Evolutionary conservation across 768 basidiomycete genomes (phyloP), one percentile per base, ranked within the genome.

Genomic region (Mycena epipterygia): DNA sequence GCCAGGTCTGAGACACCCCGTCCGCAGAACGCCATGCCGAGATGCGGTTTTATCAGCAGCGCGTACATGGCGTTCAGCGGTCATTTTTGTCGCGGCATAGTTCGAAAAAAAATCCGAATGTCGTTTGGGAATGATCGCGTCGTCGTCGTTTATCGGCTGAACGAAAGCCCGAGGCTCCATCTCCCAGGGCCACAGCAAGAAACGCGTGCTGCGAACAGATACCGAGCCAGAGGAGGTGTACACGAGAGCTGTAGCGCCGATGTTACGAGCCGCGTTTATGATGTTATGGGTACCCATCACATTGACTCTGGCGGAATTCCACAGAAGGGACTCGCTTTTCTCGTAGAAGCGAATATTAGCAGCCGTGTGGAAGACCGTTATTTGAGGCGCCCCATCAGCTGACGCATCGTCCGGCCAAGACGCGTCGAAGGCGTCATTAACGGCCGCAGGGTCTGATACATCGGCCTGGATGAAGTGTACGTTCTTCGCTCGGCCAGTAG

Each of bases 331-430:
- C 0, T 79, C 70, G 67, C 86, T 84, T 11, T 91, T 89, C 72
- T 94, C 93, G 76, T 89, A 95, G 77, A 93, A 94, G 6, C 92
- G 91, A 71, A 94, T 94, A 72, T 86, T 92, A 19, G 93, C 91
- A 0, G 91, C 93, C 27, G 91, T 91, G 76, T 94, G 92, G 78
- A 93, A 92, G 12, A 95, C 87, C 0, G 93, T 93, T 25, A 91
- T 80, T 59, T 84, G 83, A 1, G 82, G 73, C 16, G 81, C 75
- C n/a, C n/a, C n/a, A n/a, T n/a, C n/a, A n/a, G 37, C 37, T 39
- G n/a, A n/a, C 46, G 6, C 21, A 27, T 75, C 75, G 8, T 65
- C 72, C 1, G 88, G 86, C 93, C 93, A 95, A 0, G 91, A 85
- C 5, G 88, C 86, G 25, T 75, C 82, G 81, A 95, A 94, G 0